Base-by-base conservation (phyloP, 805 yeast species). In the Yamadazyma akitaensis region DNA sequence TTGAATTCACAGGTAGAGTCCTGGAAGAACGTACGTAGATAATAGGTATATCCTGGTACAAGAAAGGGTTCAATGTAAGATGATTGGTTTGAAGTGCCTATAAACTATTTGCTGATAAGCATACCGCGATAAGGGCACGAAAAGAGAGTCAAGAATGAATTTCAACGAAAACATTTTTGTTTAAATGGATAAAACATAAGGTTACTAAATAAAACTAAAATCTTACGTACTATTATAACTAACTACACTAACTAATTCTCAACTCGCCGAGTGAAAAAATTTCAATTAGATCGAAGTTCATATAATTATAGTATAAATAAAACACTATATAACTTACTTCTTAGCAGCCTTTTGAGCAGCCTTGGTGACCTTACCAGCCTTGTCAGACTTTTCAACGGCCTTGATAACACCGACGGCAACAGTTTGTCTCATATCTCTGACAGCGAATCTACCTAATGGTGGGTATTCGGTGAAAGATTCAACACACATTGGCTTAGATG, bases 401-500 rank as follows among this genome's bases (percentile, higher is more conserved):
- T 92, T 92, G 87, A 92, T 87, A 72, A 91, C 96, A 88, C 97
- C 97, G 73, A 91, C 97, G 73, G 97, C 97, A 68, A 91, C 97
- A 66, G 97, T 91, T 81, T 90, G 97, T 87, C 97, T 88, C 97
- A 90, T 90, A 80, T 90, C 97, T 87, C 97, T 91, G 83, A 90
- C 97, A 73, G 74, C 74, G 65, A 68, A 68, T 64, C 73, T 64
- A 62, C 72, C 73, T 60, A 67, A 68, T 59, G 73, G 73, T 62
- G 73, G 73, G 71, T 64, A 68, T 59, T 67, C 73, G 52, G 70
- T 63, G 70, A 66, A 67, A 49, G 72, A 64, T 63, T 67, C 72
- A 63, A 67, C 72, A 65, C 67, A 66, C 72, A 67, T 65, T 59
- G 72, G 72, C 65, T 67, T 67, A 59, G 72, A 57, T 62, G 72